Evolutionary conservation across 768 basidiomycete genomes (phyloP).

Genomic region (Mycena metata): DNA sequence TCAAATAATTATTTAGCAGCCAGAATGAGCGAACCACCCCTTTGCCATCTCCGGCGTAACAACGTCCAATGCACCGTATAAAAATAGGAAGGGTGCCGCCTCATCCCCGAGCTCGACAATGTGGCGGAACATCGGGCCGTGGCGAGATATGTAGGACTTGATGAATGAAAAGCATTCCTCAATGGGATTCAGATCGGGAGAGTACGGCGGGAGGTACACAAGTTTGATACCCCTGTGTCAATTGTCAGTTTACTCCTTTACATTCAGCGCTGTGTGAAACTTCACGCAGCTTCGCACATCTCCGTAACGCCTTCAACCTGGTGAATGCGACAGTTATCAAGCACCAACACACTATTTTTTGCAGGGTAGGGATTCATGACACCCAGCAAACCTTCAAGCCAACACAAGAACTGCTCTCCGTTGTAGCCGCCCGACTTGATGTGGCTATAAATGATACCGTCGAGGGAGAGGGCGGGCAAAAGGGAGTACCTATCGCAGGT

Average conservation of each 20-base stretch:
- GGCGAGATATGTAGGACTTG: slow-evolving; percentile 46
- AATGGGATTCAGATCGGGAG: slow-evolving; percentile 53
- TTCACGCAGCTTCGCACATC: slow-evolving; percentile 23
- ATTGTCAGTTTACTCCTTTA: background rate
- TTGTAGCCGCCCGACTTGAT: slow-evolving; percentile 36
- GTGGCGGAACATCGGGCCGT: slow-evolving; percentile 34
- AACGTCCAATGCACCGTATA: slow-evolving; percentile 19
- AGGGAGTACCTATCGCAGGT: slow-evolving; percentile 34
- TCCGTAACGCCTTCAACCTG: slow-evolving; percentile 39
- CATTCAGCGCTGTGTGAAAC: background rate
- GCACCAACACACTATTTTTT: slow-evolving; percentile 39
- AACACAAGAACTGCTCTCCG: slow-evolving; percentile 29
- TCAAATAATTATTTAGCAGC: no score
- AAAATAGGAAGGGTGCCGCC: slow-evolving; percentile 1
- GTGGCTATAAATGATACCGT: slow-evolving; percentile 39
- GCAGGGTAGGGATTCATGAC: slow-evolving; percentile 46
- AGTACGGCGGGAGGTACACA: slow-evolving; percentile 50
- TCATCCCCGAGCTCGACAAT: slow-evolving; percentile 13
- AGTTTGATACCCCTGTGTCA: slow-evolving; percentile 40
- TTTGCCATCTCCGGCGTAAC: slow-evolving; percentile 10
- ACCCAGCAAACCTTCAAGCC: slow-evolving; percentile 23
- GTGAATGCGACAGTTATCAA: slow-evolving; percentile 50
- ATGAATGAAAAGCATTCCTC: slow-evolving; percentile 50
- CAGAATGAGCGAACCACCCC: slow-evolving; percentile 25
- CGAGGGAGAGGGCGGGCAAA: slow-evolving; percentile 31